phyloP scores from a whole-genome alignment of 2,329 filamentous ascomycete genomes.

The Colletotrichum tropicicola region DNA sequence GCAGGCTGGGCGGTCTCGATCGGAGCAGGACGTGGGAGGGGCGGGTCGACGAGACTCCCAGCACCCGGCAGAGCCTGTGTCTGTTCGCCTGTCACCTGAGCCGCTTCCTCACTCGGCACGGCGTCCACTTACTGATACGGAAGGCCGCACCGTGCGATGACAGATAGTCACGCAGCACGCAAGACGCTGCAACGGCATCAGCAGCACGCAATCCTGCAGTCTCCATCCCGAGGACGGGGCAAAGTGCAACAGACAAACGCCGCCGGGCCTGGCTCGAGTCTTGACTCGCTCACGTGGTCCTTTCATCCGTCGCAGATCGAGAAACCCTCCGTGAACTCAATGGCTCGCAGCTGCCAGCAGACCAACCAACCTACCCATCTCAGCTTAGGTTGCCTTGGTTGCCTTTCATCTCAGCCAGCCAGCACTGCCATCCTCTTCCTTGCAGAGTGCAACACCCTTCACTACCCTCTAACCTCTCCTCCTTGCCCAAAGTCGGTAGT shows the following conservation, averaged over 20 bases:
- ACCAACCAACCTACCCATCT: not conserved
- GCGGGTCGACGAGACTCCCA: constrained; percentile 9
- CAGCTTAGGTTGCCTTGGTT: not conserved
- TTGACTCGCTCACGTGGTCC: constrained; percentile 28
- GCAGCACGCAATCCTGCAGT: constrained; percentile 13
- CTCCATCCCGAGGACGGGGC: not conserved
- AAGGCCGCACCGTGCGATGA: too few relatives aligned
- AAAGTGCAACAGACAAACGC: constrained; percentile 5
- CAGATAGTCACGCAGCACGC: constrained; percentile 18
- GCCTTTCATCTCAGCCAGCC: not conserved
- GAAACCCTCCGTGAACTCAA: constrained; percentile 6
- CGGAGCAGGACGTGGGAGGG: constrained; percentile 8
- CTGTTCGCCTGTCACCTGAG: constrained; percentile 24
- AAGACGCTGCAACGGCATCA: not conserved
- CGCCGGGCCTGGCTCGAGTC: not conserved
- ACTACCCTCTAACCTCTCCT: not conserved
- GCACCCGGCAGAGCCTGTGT: not conserved
- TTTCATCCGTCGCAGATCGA: constrained; percentile 9
- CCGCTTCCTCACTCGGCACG: constrained; percentile 10
- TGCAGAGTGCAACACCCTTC: not conserved
- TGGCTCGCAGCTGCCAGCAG: not conserved
- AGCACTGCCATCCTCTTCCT: not conserved
- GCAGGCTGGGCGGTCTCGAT: constrained; percentile 10
- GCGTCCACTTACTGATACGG: not conserved
- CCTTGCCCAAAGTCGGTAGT: not conserved